phyloP scores from a whole-genome alignment of 2,329 filamentous ascomycete species.

The Fulvia fulva region DNA sequence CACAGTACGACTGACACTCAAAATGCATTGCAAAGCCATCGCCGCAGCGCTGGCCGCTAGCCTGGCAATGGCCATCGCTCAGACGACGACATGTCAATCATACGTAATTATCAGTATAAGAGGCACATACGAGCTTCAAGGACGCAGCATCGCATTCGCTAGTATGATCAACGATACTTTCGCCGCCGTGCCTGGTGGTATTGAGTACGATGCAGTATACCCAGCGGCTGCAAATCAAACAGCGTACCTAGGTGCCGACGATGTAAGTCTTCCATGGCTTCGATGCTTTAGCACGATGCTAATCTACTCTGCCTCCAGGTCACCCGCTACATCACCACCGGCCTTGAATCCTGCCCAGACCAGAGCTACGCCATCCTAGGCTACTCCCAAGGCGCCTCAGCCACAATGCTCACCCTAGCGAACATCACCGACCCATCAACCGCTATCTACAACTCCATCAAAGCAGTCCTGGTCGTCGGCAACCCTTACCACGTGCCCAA shows the following conservation, averaged over 20 bases:
- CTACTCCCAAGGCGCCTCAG: slow-evolving; percentile 13
- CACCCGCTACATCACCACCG: slow-evolving; percentile 1
- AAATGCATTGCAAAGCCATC: not conserved
- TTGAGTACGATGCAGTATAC: slow-evolving; percentile 11
- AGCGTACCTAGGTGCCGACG: not conserved
- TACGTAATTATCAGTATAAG: slow-evolving; percentile 8
- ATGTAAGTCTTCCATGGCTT: not conserved
- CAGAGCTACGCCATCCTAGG: slow-evolving; percentile 10
- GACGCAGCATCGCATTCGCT: slow-evolving; percentile 5
- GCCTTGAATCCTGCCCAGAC: slow-evolving; percentile 4
- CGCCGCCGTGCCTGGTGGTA: not conserved
- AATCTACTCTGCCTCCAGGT: not conserved
- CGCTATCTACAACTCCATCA: slow-evolving; percentile 2
- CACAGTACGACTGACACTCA: not conserved
- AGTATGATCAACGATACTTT: slow-evolving; percentile 8
- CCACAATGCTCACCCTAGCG: not conserved
- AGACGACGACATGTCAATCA: not conserved
- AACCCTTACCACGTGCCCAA: slow-evolving; percentile 7
- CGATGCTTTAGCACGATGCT: not conserved
- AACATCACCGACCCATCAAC: not conserved
- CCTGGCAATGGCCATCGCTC: not conserved
- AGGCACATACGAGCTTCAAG: slow-evolving; percentile 9
- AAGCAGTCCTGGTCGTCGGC: slow-evolving; percentile 10
- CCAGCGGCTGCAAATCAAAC: slow-evolving; percentile 4
- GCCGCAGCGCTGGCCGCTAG: not conserved